These are phyloP conservation scores for Morella rubra DNA, from an alignment of 306 rosid species.

Conservation along the genomic window DNA sequence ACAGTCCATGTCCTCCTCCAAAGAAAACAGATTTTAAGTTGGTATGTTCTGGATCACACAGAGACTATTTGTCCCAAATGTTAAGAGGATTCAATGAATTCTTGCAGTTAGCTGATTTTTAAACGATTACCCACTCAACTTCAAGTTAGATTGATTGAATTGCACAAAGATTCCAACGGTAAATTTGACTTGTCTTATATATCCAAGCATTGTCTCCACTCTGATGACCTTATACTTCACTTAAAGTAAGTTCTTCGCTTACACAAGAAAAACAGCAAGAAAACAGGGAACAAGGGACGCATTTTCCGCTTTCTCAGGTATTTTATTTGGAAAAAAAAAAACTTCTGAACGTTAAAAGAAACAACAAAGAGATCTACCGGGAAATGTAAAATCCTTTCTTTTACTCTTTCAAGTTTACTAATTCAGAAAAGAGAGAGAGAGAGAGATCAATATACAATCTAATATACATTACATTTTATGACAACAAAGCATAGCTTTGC, in stretches of 20 bases:
- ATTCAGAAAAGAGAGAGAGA: not conserved
- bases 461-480: no score
- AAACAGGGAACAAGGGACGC: no score
- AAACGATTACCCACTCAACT: not conserved
- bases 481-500: not conserved
- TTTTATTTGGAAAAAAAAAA: no score
- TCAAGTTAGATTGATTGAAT: not conserved
- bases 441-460: no score
- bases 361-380: not conserved
- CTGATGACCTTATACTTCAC: not conserved
- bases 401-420: not conserved
- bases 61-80: not conserved
- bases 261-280: no score
- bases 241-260: not conserved
- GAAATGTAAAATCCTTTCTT: not conserved
- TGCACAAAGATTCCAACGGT: not conserved
- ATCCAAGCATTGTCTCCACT: not conserved
- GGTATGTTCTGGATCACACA: not conserved
- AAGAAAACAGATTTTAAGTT: not conserved
- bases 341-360: no score
- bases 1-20: not conserved
- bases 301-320: no score
- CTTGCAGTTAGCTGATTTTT: not conserved
- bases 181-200: not conserved
- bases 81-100: not conserved